Evolutionary conservation across 345 rosid genomes (phyloP), one percentile per base, ranked within the genome.

Genomic region (Moricandia moricandioides): DNA sequence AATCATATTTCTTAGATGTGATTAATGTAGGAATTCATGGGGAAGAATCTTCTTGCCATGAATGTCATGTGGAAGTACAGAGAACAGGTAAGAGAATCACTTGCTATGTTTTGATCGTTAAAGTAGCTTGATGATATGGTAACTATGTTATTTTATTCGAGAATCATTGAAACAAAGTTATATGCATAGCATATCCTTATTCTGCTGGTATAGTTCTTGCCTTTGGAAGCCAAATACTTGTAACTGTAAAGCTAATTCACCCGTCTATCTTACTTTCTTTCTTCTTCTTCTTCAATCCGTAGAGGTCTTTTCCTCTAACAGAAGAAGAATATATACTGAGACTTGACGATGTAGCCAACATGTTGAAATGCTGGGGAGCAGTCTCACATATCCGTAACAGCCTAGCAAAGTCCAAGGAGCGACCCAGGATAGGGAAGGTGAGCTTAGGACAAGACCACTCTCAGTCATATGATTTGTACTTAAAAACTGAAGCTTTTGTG

Each of bases 31-130:
- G 98, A 94, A 79, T 94, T 94, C 90, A 84, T 94, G 98, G 98
- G 98, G 64, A 78, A 86, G 82, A 93, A 89, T 85, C 92, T 93
- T 69, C 94, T 93, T 47, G 98, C 98, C 10, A 51, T 93, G 84
- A 93, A 93, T 79, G 97, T 93, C 83, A 93, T 93, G 98, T 93
- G 98, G 98, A 93, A 88, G 85, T 93, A 89, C 84, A 86, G 83
- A 85, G 97, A 94, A 70, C 98, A 94, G 91, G 97, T 90, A 84
- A 57, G 76, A 31, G 7, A 63, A 80, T 27, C 63, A 1, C 16
- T 52, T 21, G 40, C 72, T 76, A 26, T 33, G 10, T 40, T 43
- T 39, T 16, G 62, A 35, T 39, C 29, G 21, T 30, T 33, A 9
- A 37, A 30, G 55, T 29, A 61, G 43, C 67, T 0, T 45, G 1